Evolutionary conservation across 2,329 filamentous ascomycete species (phyloP), one percentile per base, ranked within the genome.

Genomic region (Verticillium longisporum): DNA sequence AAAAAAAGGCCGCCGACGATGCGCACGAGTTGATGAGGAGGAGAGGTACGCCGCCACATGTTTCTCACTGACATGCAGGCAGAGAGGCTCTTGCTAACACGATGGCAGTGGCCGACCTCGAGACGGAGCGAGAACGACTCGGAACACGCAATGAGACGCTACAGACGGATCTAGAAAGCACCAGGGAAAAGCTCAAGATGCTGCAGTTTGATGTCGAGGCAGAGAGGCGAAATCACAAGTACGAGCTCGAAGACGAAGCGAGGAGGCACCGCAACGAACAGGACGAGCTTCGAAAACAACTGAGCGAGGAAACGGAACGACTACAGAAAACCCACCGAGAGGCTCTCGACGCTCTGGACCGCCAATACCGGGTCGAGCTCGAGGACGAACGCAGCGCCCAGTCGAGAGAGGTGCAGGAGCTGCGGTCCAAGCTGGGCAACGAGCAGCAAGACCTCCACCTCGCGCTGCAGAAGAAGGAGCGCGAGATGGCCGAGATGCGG

Each of bases 21-120:
- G 84, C 88, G 0, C 81, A 96, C 55, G 85, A 88, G 15, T 68
- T 90, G 10, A 89, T 90, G 66, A 96, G 94, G 71, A 83, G 81
- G 58, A 85, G 88, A 82, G 86, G 91, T 95, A 79, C 66, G 85
- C 76, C 66, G 85, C 76, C 50, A 6, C 5, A 36, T 9, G 13
- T 5, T 4, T 2, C 37, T 11, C 14, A 15, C 32, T 61, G 57
- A 45, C 50, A 60, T 37, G 36, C 11, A 26, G 26, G 26, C 26
- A 26, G 26, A 3, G 26, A 26, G 34, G 10, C 32, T 65, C 41
- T 15, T 41, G 38, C 64, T 70, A 55, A 70, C 55, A 6, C 26
- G 0, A 13, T 34, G 3, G 9, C 60, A 86, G 83, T 79, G 55
- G 71, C 73, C 50, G 78, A 79, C 36, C 74, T 86, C 5, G 81